Evolutionary conservation across 2,329 filamentous ascomycete species (phyloP).

Genomic region (Pyrenochaeta sp.): DNA sequence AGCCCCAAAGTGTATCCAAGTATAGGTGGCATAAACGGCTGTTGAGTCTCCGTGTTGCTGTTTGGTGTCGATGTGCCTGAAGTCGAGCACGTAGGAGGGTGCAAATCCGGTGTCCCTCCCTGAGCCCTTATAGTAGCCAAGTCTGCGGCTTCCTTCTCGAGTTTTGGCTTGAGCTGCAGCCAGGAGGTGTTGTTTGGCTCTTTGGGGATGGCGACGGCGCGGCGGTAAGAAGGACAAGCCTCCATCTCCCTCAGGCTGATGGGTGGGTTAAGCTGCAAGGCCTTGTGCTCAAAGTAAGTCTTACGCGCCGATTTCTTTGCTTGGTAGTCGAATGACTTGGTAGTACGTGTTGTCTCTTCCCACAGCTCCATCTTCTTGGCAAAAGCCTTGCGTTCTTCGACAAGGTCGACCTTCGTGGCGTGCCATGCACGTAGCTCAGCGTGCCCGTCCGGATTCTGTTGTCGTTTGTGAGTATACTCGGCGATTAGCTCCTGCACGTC

Average conservation of each 20-base stretch:
- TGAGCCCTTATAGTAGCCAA: slow-evolving; percentile 15
- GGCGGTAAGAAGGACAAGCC: slow-evolving; percentile 50
- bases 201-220: slow-evolving; percentile 51
- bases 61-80: slow-evolving; percentile 33
- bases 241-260: slow-evolving; percentile 46
- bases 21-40: slow-evolving; percentile 18
- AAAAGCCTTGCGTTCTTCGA: slow-evolving; percentile 44
- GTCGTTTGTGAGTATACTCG: slow-evolving; percentile 30
- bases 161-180: slow-evolving; percentile 47
- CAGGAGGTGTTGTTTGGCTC: slow-evolving; percentile 48
- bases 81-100: slow-evolving; percentile 20
- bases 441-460: slow-evolving; percentile 24
- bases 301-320: slow-evolving; percentile 46
- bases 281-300: slow-evolving; percentile 49
- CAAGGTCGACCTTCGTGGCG: slow-evolving; percentile 30
- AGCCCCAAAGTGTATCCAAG: slow-evolving; percentile 14
- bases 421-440: slow-evolving; percentile 34
- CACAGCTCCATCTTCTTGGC: slow-evolving; percentile 49
- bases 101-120: slow-evolving; percentile 13
- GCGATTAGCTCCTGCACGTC: slow-evolving; percentile 41
- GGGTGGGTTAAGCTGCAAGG: slow-evolving; percentile 47
- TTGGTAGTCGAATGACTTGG: slow-evolving; percentile 40
- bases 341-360: slow-evolving; percentile 43
- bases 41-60: slow-evolving; percentile 18
- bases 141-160: slow-evolving; percentile 45